Conservation (phyloP, 805 yeast genomes). For the Priceomyces castillae region DNA sequence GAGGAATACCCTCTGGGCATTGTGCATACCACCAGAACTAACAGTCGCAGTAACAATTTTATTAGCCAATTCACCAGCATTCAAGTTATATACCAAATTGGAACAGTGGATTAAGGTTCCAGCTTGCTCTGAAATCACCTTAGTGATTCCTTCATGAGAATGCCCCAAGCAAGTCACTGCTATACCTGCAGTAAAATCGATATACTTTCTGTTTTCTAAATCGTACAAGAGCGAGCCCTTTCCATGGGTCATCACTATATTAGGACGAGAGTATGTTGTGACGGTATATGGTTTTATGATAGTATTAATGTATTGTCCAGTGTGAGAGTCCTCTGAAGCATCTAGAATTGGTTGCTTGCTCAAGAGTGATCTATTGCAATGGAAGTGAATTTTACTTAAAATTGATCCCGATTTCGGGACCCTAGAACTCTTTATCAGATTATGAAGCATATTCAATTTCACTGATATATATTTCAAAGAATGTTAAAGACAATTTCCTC, state of each 20-base stretch:
- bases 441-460: not conserved
- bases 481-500: too few species aligned
- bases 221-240: conserved; percentile 81
- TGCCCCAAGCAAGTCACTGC: conserved; percentile 97
- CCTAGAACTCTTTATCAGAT: not conserved
- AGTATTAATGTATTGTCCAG: conserved; percentile 42
- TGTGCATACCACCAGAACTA: conserved; percentile 72
- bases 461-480: too few species aligned
- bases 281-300: conserved; percentile 55
- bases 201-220: conserved; percentile 68
- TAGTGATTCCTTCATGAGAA: conserved; percentile 68
- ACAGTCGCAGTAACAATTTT: conserved; percentile 68
- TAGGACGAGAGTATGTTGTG: conserved; percentile 79
- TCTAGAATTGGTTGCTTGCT: conserved; percentile 8
- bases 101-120: conserved; percentile 75
- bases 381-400: not conserved
- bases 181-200: conserved; percentile 94
- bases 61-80: conserved; percentile 76
- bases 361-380: conserved; percentile 20
- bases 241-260: conserved; percentile 75
- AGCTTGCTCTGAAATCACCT: conserved; percentile 72
- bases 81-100: conserved; percentile 79
- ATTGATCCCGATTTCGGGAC: not conserved
- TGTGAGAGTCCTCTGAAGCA: conserved; percentile 30
- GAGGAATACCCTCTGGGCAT: conserved; percentile 70